phyloP scores from a whole-genome alignment of 2,329 filamentous ascomycete species.

The Colletotrichum echinochloae region DNA sequence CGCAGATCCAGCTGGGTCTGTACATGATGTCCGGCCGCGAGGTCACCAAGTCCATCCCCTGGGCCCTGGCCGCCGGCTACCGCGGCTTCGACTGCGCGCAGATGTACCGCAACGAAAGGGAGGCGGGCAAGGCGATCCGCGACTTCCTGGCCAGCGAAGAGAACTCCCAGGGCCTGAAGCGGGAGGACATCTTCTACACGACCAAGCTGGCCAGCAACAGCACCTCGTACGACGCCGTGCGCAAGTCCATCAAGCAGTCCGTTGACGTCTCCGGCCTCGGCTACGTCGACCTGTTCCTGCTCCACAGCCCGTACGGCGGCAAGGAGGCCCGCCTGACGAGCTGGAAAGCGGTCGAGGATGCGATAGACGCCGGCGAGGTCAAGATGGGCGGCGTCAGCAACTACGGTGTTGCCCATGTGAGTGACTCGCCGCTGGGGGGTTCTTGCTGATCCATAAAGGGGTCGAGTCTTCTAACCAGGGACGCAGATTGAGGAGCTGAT shows the following conservation, averaged over 20 bases:
- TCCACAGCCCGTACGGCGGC: slow-evolving; percentile 85
- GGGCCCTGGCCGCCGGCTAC: slow-evolving; percentile 66
- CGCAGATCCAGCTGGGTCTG: slow-evolving; percentile 78
- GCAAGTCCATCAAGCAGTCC: slow-evolving; percentile 73
- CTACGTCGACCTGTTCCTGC: slow-evolving; percentile 83
- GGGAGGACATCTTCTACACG: slow-evolving; percentile 83
- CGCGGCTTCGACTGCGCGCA: slow-evolving; percentile 65
- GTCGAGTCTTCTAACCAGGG: background rate
- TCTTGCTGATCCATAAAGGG: rapidly evolving
- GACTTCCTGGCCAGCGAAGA: slow-evolving; percentile 63
- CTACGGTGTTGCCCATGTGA: slow-evolving; percentile 79
- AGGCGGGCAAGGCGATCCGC: slow-evolving; percentile 74
- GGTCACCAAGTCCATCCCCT: slow-evolving; percentile 67
- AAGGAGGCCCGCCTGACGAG: slow-evolving; percentile 74
- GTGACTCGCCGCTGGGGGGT: slow-evolving; percentile 45
- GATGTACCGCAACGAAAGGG: slow-evolving; percentile 75
- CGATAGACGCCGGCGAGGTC: slow-evolving; percentile 77
- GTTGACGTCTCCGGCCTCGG: slow-evolving; percentile 74
- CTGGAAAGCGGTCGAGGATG: slow-evolving; percentile 83
- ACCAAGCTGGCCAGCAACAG: slow-evolving; percentile 79
- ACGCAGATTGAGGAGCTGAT: slow-evolving; percentile 76
- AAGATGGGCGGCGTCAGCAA: slow-evolving; percentile 82
- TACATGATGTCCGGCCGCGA: slow-evolving; percentile 77
- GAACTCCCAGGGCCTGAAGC: slow-evolving; percentile 64
- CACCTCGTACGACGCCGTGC: slow-evolving; percentile 74